phyloP scores from a whole-genome alignment of 1,284 basidiomycete genomes.

The Amylostereum chailletii region DNA sequence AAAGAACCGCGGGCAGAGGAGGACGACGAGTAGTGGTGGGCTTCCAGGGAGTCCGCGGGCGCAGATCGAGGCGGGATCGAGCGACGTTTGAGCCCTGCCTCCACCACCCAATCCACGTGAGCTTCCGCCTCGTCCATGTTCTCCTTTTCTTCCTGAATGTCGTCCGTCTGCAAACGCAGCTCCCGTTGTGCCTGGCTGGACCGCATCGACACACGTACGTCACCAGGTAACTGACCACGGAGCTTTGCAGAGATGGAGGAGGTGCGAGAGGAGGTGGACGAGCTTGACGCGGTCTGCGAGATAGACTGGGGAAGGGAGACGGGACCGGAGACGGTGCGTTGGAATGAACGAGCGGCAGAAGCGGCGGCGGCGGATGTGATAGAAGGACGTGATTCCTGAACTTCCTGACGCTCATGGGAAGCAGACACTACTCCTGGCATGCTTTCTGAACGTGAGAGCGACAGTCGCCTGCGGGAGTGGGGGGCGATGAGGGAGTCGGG shows the following conservation, averaged over 20 bases:
- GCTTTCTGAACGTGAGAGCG: slow-evolving; percentile 61
- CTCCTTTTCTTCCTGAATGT: slow-evolving; percentile 23
- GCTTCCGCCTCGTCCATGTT: slow-evolving; percentile 22
- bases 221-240: slow-evolving; percentile 17
- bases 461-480: slow-evolving; percentile 28
- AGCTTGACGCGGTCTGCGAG: slow-evolving; percentile 19
- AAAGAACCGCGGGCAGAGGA: slow-evolving; percentile 5
- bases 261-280: slow-evolving; percentile 13
- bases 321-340: slow-evolving; percentile 54
- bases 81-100: slow-evolving; percentile 7
- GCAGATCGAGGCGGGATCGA: slow-evolving; percentile 11
- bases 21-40: slow-evolving; percentile 2
- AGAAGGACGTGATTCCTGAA: slow-evolving; percentile 19
- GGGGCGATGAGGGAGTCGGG: slow-evolving; percentile 26
- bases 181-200: slow-evolving; percentile 9
- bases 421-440: slow-evolving; percentile 25
- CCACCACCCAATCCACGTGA: slow-evolving; percentile 4
- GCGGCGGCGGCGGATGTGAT: slow-evolving; percentile 10
- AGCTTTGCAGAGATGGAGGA: slow-evolving; percentile 6
- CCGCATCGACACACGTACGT: slow-evolving; percentile 13
- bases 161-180: slow-evolving; percentile 8
- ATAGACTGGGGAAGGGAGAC: slow-evolving; percentile 16
- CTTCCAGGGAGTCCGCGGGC: slow-evolving; percentile 4
- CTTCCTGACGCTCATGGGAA: slow-evolving; percentile 8
- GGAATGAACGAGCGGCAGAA: slow-evolving; percentile 35